Percentiles rank a stretch among this genome's conserved stretches.
phyloP scores from a whole-genome alignment of 2,329 filamentous ascomycete genomes.

The Fusarium tanahbumbuense region DNA sequence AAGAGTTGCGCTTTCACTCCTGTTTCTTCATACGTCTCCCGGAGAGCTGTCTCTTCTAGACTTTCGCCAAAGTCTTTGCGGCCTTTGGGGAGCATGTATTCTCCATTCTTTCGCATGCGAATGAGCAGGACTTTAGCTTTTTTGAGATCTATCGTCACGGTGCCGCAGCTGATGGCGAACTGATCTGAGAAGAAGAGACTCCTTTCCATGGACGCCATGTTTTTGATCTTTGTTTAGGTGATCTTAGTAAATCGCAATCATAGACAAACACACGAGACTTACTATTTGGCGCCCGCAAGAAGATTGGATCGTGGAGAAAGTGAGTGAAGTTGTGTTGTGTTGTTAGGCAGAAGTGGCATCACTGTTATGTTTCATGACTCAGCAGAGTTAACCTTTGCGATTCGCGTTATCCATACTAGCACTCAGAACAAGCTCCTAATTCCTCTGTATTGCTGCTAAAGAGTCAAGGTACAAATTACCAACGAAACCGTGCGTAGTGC shows the following conservation, averaged over 20 bases:
- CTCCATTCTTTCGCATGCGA: background rate
- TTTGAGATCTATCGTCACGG: background rate
- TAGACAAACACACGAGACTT: background rate
- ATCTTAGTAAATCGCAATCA: no score
- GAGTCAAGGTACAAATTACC: no score
- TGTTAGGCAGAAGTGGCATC: no score
- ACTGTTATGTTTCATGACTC: background rate
- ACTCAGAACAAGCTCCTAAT: background rate
- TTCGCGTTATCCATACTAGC: background rate
- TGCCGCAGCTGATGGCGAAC: slow-evolving; percentile 14
- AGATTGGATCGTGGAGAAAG: background rate
- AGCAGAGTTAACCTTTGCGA: background rate
- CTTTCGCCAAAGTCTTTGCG: slow-evolving; percentile 8
- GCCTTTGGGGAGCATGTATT: slow-evolving; percentile 20
- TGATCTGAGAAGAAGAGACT: slow-evolving; percentile 6
- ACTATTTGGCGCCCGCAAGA: background rate
- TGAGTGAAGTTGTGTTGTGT: background rate
- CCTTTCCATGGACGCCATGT: background rate
- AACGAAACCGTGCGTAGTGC: no score
- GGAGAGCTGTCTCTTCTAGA: background rate
- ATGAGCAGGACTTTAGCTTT: slow-evolving; percentile 3
- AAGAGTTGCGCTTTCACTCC: background rate
- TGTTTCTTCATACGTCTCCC: slow-evolving; percentile 21
- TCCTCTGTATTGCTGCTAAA: no score
- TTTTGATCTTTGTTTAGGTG: background rate